These are phyloP conservation scores for Coemansia sp. DNA, from an alignment of 192 early-diverging fungal species.

Conservation along the genomic window DNA sequence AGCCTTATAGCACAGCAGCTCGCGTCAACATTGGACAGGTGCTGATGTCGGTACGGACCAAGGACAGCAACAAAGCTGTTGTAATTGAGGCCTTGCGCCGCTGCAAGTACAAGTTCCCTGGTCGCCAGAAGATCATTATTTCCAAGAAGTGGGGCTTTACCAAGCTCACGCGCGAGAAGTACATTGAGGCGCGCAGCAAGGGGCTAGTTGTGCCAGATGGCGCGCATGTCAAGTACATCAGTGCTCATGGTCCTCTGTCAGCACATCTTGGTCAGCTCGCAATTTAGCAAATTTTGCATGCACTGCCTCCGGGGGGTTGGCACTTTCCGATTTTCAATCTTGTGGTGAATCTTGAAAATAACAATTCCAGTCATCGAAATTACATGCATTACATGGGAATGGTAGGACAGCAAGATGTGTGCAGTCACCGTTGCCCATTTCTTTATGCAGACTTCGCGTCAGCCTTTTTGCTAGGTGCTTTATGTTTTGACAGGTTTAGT, in stretches of 20 bases:
- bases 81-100: conserved; percentile 92
- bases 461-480: not conserved
- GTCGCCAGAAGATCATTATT: conserved; percentile 97
- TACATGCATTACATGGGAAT: not conserved
- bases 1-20: conserved; percentile 92
- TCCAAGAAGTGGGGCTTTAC: conserved; percentile 99
- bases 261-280: conserved; percentile 48
- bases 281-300: conserved; percentile 11
- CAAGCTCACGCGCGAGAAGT: conserved; percentile 91
- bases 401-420: too few species aligned
- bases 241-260: conserved; percentile 75
- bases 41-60: conserved; percentile 93
- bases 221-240: conserved; percentile 81
- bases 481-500: not conserved
- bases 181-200: conserved; percentile 70
- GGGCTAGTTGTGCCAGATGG: conserved; percentile 85
- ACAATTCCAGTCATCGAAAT: not conserved
- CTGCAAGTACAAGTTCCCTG: conserved; percentile 99
- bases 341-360: too few species aligned
- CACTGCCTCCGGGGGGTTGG: not conserved
- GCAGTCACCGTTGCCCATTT: not conserved
- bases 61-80: conserved; percentile 88
- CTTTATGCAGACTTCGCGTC: not conserved
- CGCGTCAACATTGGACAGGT: conserved; percentile 98
- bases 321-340: not conserved